Conservation (phyloP, 163 green algal species). For the Smithsoniella earleae region DNA sequence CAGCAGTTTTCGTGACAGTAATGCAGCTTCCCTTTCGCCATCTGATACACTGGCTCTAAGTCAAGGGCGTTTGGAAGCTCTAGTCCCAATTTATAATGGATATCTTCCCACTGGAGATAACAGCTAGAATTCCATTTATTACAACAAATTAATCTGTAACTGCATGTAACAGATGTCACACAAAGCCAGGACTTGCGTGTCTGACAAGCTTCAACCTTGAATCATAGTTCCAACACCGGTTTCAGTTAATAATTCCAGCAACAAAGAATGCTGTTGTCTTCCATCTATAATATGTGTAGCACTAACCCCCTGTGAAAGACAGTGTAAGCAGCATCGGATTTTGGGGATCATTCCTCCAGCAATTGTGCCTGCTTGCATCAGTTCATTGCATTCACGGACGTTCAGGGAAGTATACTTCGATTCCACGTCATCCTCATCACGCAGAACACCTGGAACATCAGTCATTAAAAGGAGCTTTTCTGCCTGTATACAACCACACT, state of each 20-base stretch:
- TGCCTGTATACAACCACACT: constrained; percentile 58
- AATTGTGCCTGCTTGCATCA: constrained; percentile 86
- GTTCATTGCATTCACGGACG: constrained; percentile 65
- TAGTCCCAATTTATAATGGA: no score
- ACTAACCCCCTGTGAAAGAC: constrained; percentile 70
- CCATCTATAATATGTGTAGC: constrained; percentile 98
- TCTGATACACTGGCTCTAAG: no score
- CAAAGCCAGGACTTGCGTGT: no score
- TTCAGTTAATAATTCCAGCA: constrained; percentile 96
- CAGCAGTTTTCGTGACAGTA: no score
- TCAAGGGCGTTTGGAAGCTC: no score
- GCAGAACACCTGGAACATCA: constrained; percentile 91
- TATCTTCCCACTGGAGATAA: no score
- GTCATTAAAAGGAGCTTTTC: constrained; percentile 99
- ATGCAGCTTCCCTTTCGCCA: no score
- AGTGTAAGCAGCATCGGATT: constrained; percentile 71
- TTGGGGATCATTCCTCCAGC: constrained; percentile 91
- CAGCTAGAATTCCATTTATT: no score
- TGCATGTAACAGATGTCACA: no score
- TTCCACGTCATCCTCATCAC: constrained; percentile 79
- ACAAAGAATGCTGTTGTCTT: constrained; percentile 79
- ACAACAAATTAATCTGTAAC: no score
- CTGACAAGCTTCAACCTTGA: constrained; percentile 74
- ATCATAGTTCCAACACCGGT: constrained; percentile 99
- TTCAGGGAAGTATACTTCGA: constrained; percentile 72